Conservation (phyloP, 139 green algal genomes). For the Parachlorella kessleri region DNA sequence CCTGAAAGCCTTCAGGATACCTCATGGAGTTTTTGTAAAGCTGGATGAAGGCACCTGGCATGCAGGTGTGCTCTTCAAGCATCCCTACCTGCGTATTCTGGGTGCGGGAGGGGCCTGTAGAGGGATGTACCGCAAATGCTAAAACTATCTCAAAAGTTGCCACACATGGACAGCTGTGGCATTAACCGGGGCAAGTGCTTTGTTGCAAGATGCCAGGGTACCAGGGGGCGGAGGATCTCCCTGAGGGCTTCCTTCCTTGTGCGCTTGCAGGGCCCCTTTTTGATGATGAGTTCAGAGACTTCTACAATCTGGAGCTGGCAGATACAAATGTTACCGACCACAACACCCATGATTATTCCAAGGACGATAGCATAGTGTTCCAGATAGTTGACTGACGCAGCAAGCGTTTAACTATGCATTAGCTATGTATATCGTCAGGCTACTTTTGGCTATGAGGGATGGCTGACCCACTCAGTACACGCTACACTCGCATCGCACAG, state of each 20-base stretch:
- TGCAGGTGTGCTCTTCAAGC: conserved; percentile 28
- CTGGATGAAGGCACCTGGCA: conserved; percentile 78
- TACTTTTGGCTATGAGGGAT: too few species aligned
- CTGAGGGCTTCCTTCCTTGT: background rate
- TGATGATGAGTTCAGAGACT: conserved; percentile 71
- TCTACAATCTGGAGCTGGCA: conserved; percentile 94
- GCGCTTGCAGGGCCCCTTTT: conserved; percentile 68
- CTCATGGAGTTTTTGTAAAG: conserved; percentile 51
- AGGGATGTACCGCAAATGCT: background rate
- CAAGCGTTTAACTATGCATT: too few species aligned
- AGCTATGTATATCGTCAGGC: too few species aligned
- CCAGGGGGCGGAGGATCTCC: background rate
- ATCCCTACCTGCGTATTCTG: background rate
- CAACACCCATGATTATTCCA: conserved; percentile 83
- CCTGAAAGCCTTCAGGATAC: conserved; percentile 56
- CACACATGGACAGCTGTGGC: too few species aligned
- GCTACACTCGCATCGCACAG: too few species aligned
- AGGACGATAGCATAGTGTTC: conserved; percentile 28
- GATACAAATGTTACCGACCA: conserved; percentile 96
- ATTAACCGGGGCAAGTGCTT: too few species aligned
- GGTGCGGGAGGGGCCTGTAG: background rate
- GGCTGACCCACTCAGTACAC: too few species aligned
- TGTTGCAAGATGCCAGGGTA: background rate
- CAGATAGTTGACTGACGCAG: conserved; percentile 41
- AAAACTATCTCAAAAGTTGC: too few species aligned